Conservation (phyloP, 257 asterid genomes). For the Nicotiana sylvestris region DNA sequence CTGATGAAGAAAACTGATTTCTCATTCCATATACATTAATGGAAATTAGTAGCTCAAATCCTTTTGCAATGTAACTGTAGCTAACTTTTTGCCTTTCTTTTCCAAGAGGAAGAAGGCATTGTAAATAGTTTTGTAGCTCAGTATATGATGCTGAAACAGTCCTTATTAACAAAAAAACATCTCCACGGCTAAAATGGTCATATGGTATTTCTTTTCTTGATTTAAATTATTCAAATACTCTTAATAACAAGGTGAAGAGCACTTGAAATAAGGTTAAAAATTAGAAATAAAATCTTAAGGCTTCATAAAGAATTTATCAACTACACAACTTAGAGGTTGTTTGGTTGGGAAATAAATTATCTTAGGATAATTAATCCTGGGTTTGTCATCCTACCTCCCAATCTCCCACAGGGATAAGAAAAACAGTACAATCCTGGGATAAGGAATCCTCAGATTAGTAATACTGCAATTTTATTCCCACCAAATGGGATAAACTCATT, state of each 20-base stretch:
- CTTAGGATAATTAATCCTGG: too few relatives aligned
- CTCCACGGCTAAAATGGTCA: background rate
- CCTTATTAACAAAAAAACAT: background rate
- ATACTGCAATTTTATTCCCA: too few relatives aligned
- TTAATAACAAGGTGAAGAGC: background rate
- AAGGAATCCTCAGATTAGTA: too few relatives aligned
- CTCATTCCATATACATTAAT: background rate
- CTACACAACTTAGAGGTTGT: too few relatives aligned
- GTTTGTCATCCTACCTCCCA: too few relatives aligned
- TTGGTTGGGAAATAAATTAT: too few relatives aligned
- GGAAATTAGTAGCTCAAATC: background rate
- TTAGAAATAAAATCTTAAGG: background rate
- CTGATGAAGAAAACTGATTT: slow-evolving; percentile 62
- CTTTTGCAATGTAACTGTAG: background rate
- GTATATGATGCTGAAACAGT: background rate
- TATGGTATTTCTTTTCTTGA: background rate
- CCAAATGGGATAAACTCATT: too few relatives aligned
- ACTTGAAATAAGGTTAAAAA: too few relatives aligned
- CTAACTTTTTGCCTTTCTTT: background rate
- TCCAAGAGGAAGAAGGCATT: background rate
- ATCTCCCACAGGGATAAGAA: too few relatives aligned
- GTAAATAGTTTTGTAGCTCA: slow-evolving; percentile 6
- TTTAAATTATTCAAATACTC: background rate
- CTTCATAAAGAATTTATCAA: background rate
- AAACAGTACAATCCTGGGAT: too few relatives aligned